phyloP scores from a whole-genome alignment of 306 rosid species.

The Corylus heterophylla region DNA sequence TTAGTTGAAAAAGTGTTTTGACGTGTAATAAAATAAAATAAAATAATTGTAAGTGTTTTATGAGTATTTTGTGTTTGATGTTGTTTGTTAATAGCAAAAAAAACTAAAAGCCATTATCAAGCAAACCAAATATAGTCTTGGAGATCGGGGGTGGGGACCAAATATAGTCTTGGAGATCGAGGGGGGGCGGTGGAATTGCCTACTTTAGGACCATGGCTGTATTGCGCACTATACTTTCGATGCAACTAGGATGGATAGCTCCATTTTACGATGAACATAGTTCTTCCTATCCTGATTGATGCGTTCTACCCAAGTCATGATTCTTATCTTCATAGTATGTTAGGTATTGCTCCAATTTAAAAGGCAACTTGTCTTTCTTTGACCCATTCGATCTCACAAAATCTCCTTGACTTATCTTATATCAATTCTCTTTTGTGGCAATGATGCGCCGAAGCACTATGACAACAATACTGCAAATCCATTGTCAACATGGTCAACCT shows the following conservation, averaged over 20 bases:
- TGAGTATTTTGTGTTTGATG: too few species aligned
- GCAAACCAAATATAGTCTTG: too few species aligned
- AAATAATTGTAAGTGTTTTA: too few species aligned
- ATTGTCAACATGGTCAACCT: not conserved
- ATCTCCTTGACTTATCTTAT: not conserved
- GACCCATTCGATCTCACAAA: not conserved
- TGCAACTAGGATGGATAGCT: not conserved
- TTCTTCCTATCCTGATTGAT: constrained; percentile 3
- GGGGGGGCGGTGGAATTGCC: not conserved
- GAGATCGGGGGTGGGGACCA: too few species aligned
- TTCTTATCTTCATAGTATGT: not conserved
- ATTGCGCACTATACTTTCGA: not conserved
- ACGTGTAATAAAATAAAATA: too few species aligned
- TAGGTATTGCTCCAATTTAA: constrained; percentile 24
- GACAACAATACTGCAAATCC: not conserved
- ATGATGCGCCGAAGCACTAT: constrained; percentile 22
- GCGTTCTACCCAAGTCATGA: not conserved
- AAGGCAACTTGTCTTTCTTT: not conserved
- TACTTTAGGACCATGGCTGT: not conserved
- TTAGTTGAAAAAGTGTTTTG: too few species aligned
- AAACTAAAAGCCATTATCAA: too few species aligned
- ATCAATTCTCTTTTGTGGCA: not conserved
- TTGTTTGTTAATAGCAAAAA: too few species aligned
- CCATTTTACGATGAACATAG: not conserved
- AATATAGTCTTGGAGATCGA: too few species aligned